Conservation (phyloP, 257 asterid genomes). For the Penstemon eatonii region DNA sequence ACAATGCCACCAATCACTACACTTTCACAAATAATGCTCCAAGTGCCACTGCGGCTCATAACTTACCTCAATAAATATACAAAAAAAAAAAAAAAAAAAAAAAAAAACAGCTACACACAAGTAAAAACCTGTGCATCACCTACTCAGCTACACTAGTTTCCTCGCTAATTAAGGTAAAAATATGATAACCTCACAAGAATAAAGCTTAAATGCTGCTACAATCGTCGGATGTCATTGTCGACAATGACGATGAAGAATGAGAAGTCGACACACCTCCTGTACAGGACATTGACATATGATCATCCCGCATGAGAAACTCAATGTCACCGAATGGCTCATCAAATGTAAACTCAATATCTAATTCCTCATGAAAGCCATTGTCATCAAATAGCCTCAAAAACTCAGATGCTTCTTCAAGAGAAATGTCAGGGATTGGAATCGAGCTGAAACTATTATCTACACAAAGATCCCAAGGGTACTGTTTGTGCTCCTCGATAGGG, state of each 20-base stretch:
- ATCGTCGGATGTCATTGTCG: constrained; percentile 41
- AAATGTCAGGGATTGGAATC: constrained; percentile 44
- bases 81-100: too few species aligned
- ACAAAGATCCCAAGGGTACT: constrained; percentile 65
- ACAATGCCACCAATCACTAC: too few species aligned
- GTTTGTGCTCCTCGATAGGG: constrained; percentile 44
- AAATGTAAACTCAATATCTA: constrained; percentile 50
- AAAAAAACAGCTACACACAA: too few species aligned
- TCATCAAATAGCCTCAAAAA: constrained; percentile 45
- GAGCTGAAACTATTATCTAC: constrained; percentile 47
- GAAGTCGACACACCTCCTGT: constrained; percentile 33
- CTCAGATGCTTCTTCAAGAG: constrained; percentile 46
- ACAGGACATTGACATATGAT: constrained; percentile 17
- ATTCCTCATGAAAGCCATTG: constrained; percentile 49
- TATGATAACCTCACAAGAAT: not conserved
- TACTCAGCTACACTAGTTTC: constrained; percentile 4
- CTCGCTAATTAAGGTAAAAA: not conserved
- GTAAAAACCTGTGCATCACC: not conserved
- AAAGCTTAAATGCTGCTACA: constrained; percentile 14
- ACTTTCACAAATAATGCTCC: too few species aligned
- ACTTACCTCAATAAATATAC: too few species aligned
- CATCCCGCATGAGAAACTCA: constrained; percentile 36
- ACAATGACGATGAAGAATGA: constrained; percentile 40
- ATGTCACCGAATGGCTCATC: constrained; percentile 36
- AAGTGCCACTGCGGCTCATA: too few species aligned